phyloP scores from a whole-genome alignment of 2,329 filamentous ascomycete species.

The Atkinsonella texensis region DNA sequence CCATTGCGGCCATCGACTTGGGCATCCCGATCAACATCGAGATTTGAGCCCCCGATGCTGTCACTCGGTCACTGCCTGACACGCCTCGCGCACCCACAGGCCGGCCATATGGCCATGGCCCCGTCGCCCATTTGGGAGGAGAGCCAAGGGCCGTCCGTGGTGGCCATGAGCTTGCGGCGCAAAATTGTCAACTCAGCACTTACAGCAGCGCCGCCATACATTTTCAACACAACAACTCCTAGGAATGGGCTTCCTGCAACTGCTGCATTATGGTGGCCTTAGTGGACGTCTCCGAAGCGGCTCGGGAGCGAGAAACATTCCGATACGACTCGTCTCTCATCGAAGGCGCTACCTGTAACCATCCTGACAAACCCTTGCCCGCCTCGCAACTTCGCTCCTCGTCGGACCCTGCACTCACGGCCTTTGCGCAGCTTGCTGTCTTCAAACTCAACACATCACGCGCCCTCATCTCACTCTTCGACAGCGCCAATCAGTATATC shows the following conservation, averaged over 20 bases:
- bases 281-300: constrained; percentile 2
- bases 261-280: background rate
- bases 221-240: background rate
- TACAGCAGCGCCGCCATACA: no score
- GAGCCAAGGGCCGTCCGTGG: no score
- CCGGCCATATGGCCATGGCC: background rate
- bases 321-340: constrained; percentile 3
- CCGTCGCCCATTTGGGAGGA: background rate
- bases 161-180: background rate
- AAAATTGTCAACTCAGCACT: background rate
- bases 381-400: constrained; percentile 12
- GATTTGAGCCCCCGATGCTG: background rate
- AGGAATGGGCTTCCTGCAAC: background rate
- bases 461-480: constrained; percentile 35
- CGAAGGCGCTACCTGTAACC: background rate
- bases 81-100: background rate
- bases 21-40: background rate
- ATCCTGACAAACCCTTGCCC: background rate
- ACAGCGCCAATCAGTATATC: constrained; percentile 30
- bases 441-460: constrained; percentile 28
- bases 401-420: constrained; percentile 26
- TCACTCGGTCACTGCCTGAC: background rate
- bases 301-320: constrained; percentile 3
- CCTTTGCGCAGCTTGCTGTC: constrained; percentile 34
- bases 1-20: background rate